Percentiles rank a stretch among this genome's conserved stretches.
Conservation (phyloP, 2,329 filamentous ascomycete species). For the Microdochium nivale region DNA sequence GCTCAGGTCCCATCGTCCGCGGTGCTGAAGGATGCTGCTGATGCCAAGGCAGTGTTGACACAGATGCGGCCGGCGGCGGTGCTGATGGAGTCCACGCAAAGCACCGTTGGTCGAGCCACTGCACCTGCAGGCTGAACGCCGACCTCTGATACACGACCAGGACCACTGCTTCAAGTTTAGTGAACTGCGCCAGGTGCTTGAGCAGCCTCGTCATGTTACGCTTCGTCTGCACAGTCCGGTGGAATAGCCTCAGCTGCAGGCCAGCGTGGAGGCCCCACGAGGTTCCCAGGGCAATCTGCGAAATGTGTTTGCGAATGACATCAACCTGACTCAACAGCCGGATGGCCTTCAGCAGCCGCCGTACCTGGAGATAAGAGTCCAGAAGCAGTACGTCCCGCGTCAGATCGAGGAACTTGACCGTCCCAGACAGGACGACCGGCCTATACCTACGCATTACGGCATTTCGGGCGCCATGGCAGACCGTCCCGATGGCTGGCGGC, state of each 20-base stretch:
- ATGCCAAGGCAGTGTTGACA: slow-evolving; percentile 2
- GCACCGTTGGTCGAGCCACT: slow-evolving; percentile 6
- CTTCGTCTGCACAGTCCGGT: slow-evolving; percentile 30
- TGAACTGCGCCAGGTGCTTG: slow-evolving; percentile 29
- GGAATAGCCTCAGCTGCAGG: slow-evolving; percentile 35
- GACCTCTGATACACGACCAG: slow-evolving; percentile 40
- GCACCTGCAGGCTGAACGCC: slow-evolving; percentile 27
- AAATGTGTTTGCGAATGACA: slow-evolving; percentile 29
- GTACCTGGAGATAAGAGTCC: slow-evolving; percentile 38
- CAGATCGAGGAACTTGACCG: slow-evolving; percentile 38
- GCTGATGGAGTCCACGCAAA: not conserved
- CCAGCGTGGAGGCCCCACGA: slow-evolving; percentile 36
- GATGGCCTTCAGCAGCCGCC: slow-evolving; percentile 34
- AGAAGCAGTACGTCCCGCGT: slow-evolving; percentile 35
- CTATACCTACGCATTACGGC: slow-evolving; percentile 33
- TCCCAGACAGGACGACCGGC: slow-evolving; percentile 31
- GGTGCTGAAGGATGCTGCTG: not conserved
- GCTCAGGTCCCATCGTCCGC: slow-evolving; percentile 4
- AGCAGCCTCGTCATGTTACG: slow-evolving; percentile 33
- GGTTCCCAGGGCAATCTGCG: slow-evolving; percentile 33
- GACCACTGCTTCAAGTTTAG: slow-evolving; percentile 28
- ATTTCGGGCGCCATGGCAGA: slow-evolving; percentile 33
- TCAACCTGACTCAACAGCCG: slow-evolving; percentile 37
- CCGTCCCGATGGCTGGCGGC: slow-evolving; percentile 31
- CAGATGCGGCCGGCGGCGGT: slow-evolving; percentile 3